Percentiles rank a stretch among this genome's conserved stretches.
Evolutionary conservation across 441 rosid genomes (phyloP).

Genomic region (Aleurites moluccanus): DNA sequence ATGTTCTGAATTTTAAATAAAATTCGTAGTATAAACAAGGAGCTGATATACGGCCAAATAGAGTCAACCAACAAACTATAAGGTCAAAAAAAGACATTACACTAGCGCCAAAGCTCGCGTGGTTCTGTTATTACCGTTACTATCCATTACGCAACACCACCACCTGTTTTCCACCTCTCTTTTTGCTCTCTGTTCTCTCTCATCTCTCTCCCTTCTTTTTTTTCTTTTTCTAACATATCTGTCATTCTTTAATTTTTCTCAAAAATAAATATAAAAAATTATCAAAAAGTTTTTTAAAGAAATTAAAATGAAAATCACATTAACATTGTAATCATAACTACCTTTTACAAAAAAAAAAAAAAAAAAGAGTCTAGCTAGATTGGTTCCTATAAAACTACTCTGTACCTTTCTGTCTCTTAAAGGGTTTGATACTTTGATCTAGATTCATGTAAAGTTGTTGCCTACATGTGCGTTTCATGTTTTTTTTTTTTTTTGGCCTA

Average conservation of each 20-base stretch:
- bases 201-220: not conserved
- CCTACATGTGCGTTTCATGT: conserved; percentile 23
- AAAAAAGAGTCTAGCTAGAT: conserved; percentile 25
- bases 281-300: not conserved
- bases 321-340: conserved; percentile 22
- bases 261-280: too few relatives aligned
- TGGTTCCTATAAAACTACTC: not conserved
- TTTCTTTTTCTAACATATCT: too few relatives aligned
- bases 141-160: conserved; percentile 4
- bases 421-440: too few relatives aligned
- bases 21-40: too few relatives aligned
- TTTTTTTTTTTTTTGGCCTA: not conserved
- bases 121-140: conserved; percentile 46
- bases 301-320: conserved; percentile 1
- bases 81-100: conserved; percentile 9
- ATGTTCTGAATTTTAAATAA: too few relatives aligned
- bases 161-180: conserved; percentile 16
- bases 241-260: too few relatives aligned
- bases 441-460: conserved; percentile 6
- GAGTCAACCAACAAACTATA: conserved; percentile 2
- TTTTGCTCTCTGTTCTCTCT: not conserved
- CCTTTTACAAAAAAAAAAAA: too few relatives aligned
- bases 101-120: conserved; percentile 28
- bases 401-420: not conserved
- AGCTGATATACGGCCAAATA: not conserved